Base-by-base conservation (phyloP, 257 asterid species). In the Ligustrum vulgare region DNA sequence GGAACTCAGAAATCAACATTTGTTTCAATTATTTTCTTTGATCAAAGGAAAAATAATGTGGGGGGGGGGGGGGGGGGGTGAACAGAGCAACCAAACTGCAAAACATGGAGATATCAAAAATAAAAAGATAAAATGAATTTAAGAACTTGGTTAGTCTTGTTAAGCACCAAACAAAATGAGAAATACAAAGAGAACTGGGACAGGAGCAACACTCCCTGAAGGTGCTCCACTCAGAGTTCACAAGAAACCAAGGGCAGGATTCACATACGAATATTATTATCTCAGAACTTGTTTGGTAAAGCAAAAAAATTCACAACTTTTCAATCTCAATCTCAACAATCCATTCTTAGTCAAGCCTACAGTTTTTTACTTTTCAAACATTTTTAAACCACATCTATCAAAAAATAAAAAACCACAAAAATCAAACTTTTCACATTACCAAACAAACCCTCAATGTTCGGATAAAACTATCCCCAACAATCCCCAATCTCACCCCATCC, bases 1-100 rank as follows among this genome's bases (percentile, higher is more conserved):
- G 23, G n/a, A 45, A 70, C 35, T 65, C 33, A 76, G 79, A 75
- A 43, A 72, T 64, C 11, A 72, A 65, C 60, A 56, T 54, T 13
- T 13, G 31, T 4, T 8, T 16, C 7, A 51, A 22, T 13, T 70
- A 33, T 22, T 36, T 37, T 23, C 41, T 13, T 12, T 0, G n/a
- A 37, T 18, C 18, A 10, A n/a, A n/a, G n/a, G n/a, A n/a, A n/a
- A n/a, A n/a, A n/a, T n/a, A n/a, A n/a, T n/a, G n/a, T n/a, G n/a
- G n/a, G n/a, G n/a, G n/a, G n/a, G n/a, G n/a, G n/a, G n/a, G n/a
- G n/a, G n/a, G n/a, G n/a, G n/a, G n/a, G n/a, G n/a, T n/a, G n/a
- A n/a, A n/a, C 36, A 71, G 35, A 28, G 77, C 51, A 58, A n/a
- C 23, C 18, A 72, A 34, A 72, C 69, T 39, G 28, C 23, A 49